Conservation (phyloP, 2,329 filamentous ascomycete species). For the Penicillium decumbens region DNA sequence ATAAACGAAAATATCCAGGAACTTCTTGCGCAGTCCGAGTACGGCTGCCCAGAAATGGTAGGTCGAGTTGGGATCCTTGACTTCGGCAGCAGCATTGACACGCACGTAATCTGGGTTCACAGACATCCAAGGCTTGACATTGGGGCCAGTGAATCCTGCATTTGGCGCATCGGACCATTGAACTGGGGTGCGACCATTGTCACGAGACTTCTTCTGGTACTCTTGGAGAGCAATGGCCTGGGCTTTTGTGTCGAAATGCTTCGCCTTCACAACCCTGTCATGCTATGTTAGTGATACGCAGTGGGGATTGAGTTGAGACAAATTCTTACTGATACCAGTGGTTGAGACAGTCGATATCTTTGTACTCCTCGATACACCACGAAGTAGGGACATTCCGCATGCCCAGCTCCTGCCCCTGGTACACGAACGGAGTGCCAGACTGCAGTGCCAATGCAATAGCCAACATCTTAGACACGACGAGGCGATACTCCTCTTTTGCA, state of each 20-base stretch:
- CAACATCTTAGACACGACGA: conserved; percentile 56
- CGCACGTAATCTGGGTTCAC: conserved; percentile 58
- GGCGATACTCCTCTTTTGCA: conserved; percentile 49
- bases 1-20: conserved; percentile 62
- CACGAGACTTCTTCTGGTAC: conserved; percentile 48
- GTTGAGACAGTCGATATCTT: conserved; percentile 60
- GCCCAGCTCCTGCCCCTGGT: conserved; percentile 65
- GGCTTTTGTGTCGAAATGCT: conserved; percentile 25
- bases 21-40: conserved; percentile 56
- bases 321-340: conserved; percentile 49
- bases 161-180: conserved; percentile 62
- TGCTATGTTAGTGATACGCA: neutral
- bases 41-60: conserved; percentile 60
- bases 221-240: conserved; percentile 31
- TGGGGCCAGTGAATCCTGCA: conserved; percentile 59
- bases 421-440: conserved; percentile 62
- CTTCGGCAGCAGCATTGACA: conserved; percentile 57
- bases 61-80: conserved; percentile 45
- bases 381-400: conserved; percentile 60
- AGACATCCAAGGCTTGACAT: conserved; percentile 63
- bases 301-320: neutral
- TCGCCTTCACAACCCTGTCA: conserved; percentile 30
- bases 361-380: conserved; percentile 63
- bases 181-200: conserved; percentile 68
- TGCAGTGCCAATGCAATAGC: conserved; percentile 55